These are phyloP conservation scores for Pestalotiopsis sp. DNA, from an alignment of 2,329 filamentous ascomycete species.

Conservation along the genomic window DNA sequence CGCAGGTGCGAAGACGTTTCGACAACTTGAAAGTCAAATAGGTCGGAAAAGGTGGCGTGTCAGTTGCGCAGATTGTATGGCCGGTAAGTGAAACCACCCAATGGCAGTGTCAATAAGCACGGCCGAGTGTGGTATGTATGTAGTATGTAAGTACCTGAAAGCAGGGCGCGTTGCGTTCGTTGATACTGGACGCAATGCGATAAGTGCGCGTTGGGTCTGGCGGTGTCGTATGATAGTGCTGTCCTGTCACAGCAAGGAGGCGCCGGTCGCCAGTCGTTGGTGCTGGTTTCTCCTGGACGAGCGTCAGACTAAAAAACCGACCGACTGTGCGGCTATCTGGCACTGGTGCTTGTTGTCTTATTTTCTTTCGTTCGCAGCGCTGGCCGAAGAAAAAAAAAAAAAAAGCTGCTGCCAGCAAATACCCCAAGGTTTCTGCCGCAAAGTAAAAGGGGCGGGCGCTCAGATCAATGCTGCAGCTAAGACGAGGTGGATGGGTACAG, in stretches of 20 bases:
- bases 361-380: not conserved
- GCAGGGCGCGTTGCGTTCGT: not conserved
- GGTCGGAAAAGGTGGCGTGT: not conserved
- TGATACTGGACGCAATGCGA: not conserved
- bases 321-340: not conserved
- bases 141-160: not conserved
- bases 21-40: not conserved
- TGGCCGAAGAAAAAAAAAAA: not conserved
- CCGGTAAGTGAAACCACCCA: not conserved
- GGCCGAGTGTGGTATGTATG: not conserved
- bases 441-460: constrained; percentile 8
- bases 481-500: not conserved
- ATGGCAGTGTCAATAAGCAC: not conserved
- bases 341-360: not conserved
- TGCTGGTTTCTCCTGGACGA: not conserved
- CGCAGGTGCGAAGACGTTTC: not conserved
- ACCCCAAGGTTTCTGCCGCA: constrained; percentile 7
- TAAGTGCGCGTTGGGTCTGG: not conserved
- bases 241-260: not conserved
- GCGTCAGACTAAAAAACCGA: not conserved
- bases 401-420: not conserved
- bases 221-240: not conserved
- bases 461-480: constrained; percentile 7
- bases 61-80: not conserved
- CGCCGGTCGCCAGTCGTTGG: not conserved